Base-by-base conservation (phyloP, 2,329 filamentous ascomycete species). In the Pezicula radicicola region DNA sequence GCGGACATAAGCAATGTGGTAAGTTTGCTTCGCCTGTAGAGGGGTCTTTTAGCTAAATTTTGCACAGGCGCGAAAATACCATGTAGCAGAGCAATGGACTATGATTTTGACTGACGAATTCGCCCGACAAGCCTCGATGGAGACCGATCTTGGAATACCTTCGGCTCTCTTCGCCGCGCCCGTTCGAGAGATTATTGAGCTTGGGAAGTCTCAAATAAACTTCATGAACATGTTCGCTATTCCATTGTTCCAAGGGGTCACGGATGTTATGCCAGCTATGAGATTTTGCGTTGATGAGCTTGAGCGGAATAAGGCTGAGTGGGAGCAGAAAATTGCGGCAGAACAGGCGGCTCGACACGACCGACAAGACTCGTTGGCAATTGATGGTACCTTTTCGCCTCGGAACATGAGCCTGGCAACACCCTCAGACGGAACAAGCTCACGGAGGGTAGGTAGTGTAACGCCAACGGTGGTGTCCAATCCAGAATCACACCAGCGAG, bases 1-100 rank as follows among this genome's bases (percentile, higher is more conserved):
- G 94, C 94, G 37, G 94, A 99, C 69, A 97, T 99, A 66, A 97
- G 93, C 73, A 99, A 99, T 68, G 94, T 97, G 68, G 89, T 93
- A 79, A 69, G 89, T 86, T 35, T 30, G 10, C 1, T 12, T 46
- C 9, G 21, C 6, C 15, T 19, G 10, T 16, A 35, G 15, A 8
- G 15, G 7, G 44, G 16, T 40, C 33, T 16, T 49, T 30, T 39
- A 28, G 44, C 55, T 62, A 63, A 68, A 42, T 64, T 60, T 16
- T 46, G 30, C 49, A n/a, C 57, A 93, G 89, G 91, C 92, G 50
- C 85, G 94, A 51, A 87, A 85, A 51, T 92, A 94, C 67, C 80
- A 87, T 51, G 84, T 91, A 25, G 94, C 94, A 19, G 77, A 90
- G 41, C 80, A 87, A 67, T 99, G 94, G 94, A 96, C 94, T 63